phyloP scores from a whole-genome alignment of 768 basidiomycete species.

The Pleurotus cornucopiae region DNA sequence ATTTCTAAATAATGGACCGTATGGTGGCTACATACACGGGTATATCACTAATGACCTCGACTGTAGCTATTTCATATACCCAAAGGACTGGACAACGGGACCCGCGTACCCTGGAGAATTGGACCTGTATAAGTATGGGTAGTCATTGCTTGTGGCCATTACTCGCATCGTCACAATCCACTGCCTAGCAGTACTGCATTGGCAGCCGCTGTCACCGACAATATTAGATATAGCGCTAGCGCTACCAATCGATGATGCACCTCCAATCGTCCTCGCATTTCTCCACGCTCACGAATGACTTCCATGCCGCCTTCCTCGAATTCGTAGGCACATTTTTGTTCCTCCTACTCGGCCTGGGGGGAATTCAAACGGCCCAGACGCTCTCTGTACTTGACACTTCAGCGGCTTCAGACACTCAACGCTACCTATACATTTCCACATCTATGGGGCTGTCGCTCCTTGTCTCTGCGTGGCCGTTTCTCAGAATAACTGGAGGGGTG shows the following conservation, averaged over 20 bases:
- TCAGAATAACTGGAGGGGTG: constrained; percentile 8
- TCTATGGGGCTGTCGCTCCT: constrained; percentile 61
- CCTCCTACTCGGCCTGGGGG: constrained; percentile 59
- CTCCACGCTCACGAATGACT: constrained; percentile 31
- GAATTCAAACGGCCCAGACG: constrained; percentile 51
- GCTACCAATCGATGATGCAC: not conserved
- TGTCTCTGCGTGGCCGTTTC: constrained; percentile 52
- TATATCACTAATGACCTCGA: no score
- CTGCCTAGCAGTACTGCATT: no score
- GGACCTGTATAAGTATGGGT: no score
- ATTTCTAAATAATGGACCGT: no score
- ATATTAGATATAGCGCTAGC: not conserved
- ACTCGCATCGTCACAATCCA: no score
- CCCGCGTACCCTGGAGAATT: no score
- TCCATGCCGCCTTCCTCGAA: constrained; percentile 48
- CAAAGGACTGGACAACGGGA: no score
- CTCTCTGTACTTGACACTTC: constrained; percentile 20
- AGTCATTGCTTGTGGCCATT: no score
- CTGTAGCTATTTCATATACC: no score
- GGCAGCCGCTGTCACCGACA: no score
- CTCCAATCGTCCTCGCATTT: constrained; percentile 8
- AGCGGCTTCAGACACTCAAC: constrained; percentile 30
- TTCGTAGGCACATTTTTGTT: constrained; percentile 59
- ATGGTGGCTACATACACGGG: no score
- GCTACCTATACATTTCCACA: constrained; percentile 51